Evolutionary conservation across 2,329 filamentous ascomycete genomes (phyloP).

Genomic region (Karstenula rhodostoma): DNA sequence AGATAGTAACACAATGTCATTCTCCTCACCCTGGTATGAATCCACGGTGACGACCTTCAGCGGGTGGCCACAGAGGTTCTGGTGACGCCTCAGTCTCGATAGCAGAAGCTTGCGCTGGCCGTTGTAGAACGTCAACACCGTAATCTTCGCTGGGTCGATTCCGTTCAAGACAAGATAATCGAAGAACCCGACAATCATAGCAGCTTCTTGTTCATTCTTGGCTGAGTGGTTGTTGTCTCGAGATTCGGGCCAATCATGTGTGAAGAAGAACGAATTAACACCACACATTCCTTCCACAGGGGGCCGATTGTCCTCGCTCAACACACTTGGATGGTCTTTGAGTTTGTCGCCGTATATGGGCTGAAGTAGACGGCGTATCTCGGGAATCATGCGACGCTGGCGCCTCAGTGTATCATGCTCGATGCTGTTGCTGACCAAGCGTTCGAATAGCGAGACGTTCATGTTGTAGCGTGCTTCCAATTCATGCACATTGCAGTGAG

Average conservation of each 20-base stretch:
- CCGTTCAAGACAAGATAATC: constrained; percentile 76
- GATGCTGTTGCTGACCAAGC: constrained; percentile 72
- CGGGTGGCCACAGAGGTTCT: constrained; percentile 47
- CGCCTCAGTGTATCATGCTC: constrained; percentile 70
- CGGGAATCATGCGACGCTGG: constrained; percentile 78
- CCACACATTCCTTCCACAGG: constrained; percentile 70
- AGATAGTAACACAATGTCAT: constrained; percentile 81
- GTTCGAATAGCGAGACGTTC: constrained; percentile 80
- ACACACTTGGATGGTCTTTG: constrained; percentile 66
- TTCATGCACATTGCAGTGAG: constrained; percentile 68
- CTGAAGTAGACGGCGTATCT: constrained; percentile 67
- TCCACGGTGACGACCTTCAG: constrained; percentile 81
- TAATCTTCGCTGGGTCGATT: constrained; percentile 68
- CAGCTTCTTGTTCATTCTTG: constrained; percentile 74
- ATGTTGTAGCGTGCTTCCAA: constrained; percentile 72
- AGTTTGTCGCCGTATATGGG: constrained; percentile 68
- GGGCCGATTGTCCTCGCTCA: constrained; percentile 54
- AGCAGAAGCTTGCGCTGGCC: constrained; percentile 76
- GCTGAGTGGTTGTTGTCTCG: constrained; percentile 70
- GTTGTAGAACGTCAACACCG: constrained; percentile 86
- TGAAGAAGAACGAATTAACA: constrained; percentile 68
- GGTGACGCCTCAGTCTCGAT: constrained; percentile 54
- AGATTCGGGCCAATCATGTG: constrained; percentile 71
- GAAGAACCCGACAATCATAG: constrained; percentile 78
- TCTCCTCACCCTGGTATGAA: constrained; percentile 91